Evolutionary conservation across 2,329 filamentous ascomycete species (phyloP), one percentile per base, ranked within the genome.

Genomic region (Ceratocystiopsis sp.): DNA sequence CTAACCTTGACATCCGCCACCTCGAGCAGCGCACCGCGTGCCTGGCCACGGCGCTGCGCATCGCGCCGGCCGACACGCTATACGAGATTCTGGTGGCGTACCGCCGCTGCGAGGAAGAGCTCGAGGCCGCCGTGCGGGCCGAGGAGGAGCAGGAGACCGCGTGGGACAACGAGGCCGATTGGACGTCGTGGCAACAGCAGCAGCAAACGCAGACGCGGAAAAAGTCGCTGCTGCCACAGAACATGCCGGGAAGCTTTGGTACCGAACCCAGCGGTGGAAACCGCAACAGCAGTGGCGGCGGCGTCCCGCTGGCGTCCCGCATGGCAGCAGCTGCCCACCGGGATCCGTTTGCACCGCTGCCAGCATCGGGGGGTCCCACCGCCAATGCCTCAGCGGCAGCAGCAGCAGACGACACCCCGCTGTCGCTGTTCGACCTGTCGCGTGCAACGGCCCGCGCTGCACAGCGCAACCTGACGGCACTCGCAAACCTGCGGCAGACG

Each of bases 21-120:
- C 64, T 91, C 1, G 81, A 89, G 52, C 84, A 89, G 55, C 75
- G 84, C 18, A 83, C 86, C 55, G 84, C 89, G 52, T 80, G 86
- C 35, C 65, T 93, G 2, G 77, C 80, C 1, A 77, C 80, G 13
- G 81, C 84, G 1, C 66, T 91, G 16, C 71, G 84, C 10, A 71
- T 87, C 41, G 82, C 83, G 0, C 84, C 84, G 1, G 62, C 75
- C 0, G 63, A 69, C 0, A 75, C 80, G 13, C 67, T 91, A 0
- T 77, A 82, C 46, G 80, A 85, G 50, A 81, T 91, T 14, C 62
- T 91, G 3, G 78, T 75, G 41, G 77, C 75, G 1, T 91, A 82
- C 65, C 74, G 80, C 13, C 70, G 80, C 38, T 86, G 81, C 50
- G 84, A 93, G 54, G 79, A 84, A 52, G 81, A 89, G 55, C 73